A percentile compares a stretch with the other conserved stretches of the same genome.
Evolutionary conservation across 1,139 yeast genomes (phyloP).

Genomic region (Pneumocystis sp.): DNA sequence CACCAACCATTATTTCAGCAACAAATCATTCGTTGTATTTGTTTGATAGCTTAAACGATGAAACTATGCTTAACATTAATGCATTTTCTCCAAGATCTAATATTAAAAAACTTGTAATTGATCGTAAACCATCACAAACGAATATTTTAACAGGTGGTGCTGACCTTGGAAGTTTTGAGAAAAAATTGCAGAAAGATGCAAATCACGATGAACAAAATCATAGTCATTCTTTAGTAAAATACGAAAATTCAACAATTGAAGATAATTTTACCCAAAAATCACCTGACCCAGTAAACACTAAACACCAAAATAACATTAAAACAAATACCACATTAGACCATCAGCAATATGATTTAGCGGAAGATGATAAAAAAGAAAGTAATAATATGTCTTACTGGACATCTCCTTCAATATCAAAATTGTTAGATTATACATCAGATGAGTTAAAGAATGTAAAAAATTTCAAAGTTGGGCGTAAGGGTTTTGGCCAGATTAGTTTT

Average conservation of each 20-base stretch:
- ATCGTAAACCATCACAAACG: slow-evolving; percentile 27
- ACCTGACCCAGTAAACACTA: background rate
- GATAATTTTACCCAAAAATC: background rate
- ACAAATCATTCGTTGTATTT: slow-evolving; percentile 2
- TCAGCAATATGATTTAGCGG: background rate
- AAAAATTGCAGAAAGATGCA: slow-evolving; percentile 13
- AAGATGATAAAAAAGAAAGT: slow-evolving; percentile 20
- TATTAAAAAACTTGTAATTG: slow-evolving; percentile 43
- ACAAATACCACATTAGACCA: background rate
- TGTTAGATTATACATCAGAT: slow-evolving; percentile 43
- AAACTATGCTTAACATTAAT: slow-evolving; percentile 54
- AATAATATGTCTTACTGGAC: slow-evolving; percentile 74
- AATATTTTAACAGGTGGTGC: slow-evolving; percentile 17
- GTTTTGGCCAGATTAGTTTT: slow-evolving; percentile 65
- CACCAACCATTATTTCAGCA: slow-evolving; percentile 5
- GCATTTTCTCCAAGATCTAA: slow-evolving; percentile 53
- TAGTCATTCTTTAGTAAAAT: background rate
- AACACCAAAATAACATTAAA: background rate
- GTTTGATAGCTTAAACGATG: background rate
- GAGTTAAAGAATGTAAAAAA: slow-evolving; percentile 50
- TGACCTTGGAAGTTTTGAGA: slow-evolving; percentile 12
- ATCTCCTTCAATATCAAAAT: slow-evolving; percentile 54
- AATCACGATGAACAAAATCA: slow-evolving; percentile 3
- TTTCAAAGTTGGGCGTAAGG: slow-evolving; percentile 66
- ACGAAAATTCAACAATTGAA: background rate